Evolutionary conservation across 2,329 filamentous ascomycete genomes (phyloP).

Genomic region (Remersonia thermophila): DNA sequence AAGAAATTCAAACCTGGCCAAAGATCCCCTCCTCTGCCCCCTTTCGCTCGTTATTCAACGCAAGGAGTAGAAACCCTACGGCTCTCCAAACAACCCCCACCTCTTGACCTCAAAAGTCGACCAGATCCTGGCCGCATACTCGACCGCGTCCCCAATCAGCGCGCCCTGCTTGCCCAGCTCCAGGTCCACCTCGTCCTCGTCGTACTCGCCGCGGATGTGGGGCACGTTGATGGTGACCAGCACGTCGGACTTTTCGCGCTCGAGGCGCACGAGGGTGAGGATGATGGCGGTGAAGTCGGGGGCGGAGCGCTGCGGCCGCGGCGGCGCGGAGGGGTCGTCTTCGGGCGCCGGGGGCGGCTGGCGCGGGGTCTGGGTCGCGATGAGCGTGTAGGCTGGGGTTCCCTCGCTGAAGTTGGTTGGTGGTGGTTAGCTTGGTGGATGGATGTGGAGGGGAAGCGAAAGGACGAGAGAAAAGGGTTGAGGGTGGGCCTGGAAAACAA

Average conservation of each 20-base stretch:
- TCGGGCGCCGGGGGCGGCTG: slow-evolving; percentile 3
- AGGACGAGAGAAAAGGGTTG: neutral
- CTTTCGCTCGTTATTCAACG: neutral
- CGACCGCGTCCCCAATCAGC: slow-evolving; percentile 55
- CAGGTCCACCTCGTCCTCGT: slow-evolving; percentile 58
- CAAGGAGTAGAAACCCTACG: too few species aligned
- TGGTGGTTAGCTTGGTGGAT: neutral
- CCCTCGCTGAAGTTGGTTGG: slow-evolving; percentile 24
- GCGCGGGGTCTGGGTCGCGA: slow-evolving; percentile 49
- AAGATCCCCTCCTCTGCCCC: neutral
- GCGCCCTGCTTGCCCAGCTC: slow-evolving; percentile 52
- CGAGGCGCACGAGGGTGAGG: slow-evolving; percentile 64
- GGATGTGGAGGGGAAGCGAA: neutral
- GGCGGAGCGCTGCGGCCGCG: slow-evolving; percentile 26
- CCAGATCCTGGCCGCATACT: slow-evolving; percentile 57
- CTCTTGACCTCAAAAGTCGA: slow-evolving; percentile 66
- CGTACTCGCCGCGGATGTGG: slow-evolving; percentile 62
- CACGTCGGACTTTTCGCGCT: slow-evolving; percentile 64
- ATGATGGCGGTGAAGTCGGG: slow-evolving; percentile 63
- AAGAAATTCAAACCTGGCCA: too few species aligned
- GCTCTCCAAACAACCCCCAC: slow-evolving; percentile 57
- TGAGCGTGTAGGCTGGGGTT: slow-evolving; percentile 54
- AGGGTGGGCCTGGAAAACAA: too few species aligned
- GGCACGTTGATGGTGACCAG: slow-evolving; percentile 82
- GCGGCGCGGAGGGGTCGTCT: slow-evolving; percentile 10